Evolutionary conservation across 2,329 filamentous ascomycete species (phyloP), one percentile per base, ranked within the genome.

Genomic region (Didymella exigua): DNA sequence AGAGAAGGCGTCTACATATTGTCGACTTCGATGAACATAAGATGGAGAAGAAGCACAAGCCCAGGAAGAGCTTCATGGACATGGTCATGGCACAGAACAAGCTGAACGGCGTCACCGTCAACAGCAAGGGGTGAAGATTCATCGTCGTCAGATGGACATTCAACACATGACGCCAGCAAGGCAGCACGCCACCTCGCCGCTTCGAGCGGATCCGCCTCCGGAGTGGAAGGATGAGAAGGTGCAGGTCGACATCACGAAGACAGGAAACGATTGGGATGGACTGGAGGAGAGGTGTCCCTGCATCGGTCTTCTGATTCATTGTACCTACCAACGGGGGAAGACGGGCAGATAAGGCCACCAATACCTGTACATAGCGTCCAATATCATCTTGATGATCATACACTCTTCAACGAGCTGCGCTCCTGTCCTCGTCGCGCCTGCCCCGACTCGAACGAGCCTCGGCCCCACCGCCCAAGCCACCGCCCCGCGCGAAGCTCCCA

Each of bases 251-350:
- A 36, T 55, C 52, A 46, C 42, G 51, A 72, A 70, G 68, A 67
- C 50, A 65, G 78, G 78, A 65, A 72, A 68, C 67, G 69, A 56
- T 63, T 56, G 74, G 59, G 78, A 77, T 62, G 71, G 60, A 67
- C 30, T 42, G 30, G 14, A 43, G 26, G 44, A 30, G 16, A 29
- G 26, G 10, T 30, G 53, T 33, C 43, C 40, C 24, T 44, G 54
- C 26, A 49, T 55, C 41, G 46, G 46, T 50, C 52, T 55, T 50
- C 42, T 50, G 52, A 46, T 16, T 31, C 16, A 30, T 6, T 29
- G 46, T 37, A 45, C 52, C 52, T 55, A 46, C 46, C 23, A 24
- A 26, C 9, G 31, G 14, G 14, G 40, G 31, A 14, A 11, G 24
- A 18, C 5, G 14, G 46, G 46, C 47, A 37, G 26, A 42, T 3